Base-by-base conservation (phyloP, 108 stramenopile genomes). In the Stephanodiscus triporus region DNA sequence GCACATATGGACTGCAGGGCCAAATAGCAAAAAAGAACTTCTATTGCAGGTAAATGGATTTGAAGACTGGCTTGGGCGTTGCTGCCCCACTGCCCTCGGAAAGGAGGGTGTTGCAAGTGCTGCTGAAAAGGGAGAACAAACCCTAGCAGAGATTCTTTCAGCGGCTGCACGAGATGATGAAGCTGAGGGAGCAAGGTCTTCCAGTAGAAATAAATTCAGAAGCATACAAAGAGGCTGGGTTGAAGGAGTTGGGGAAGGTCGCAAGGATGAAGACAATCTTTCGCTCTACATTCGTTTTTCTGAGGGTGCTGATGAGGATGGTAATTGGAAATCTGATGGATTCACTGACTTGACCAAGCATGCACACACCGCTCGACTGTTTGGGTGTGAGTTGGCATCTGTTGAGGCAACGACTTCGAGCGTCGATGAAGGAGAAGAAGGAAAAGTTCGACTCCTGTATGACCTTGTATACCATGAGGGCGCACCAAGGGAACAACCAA, bases 361-460 rank as follows among this genome's bases (percentile, higher is more conserved):
- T 65, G 82, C 87, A 47, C 81, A 89, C 65, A 85, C 66, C 30
- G 81, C 85, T 42, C 57, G 24, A 9, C 71, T 90, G 23, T 81
- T 86, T 66, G 81, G 85, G 48, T 78, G 86, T n/a, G 77, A 82
- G 34, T 45, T 80, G 9, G 73, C 80, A 64, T 50, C 77, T 14
- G 66, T 85, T 51, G 80, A 86, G 65, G 78, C 80, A 3, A 85
- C 87, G 23, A 88, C 88, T 26, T 95, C 95, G 11, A 91, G 86
- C 62, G 92, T 89, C 11, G 95, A 95, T 54, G 95, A 95, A 79
- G 95, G 95, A 54, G 95, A 93, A 55, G 61, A 78, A 53, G 92
- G 92, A 3, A 95, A 93, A 57, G 92, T 95, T n/a, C 86, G 84
- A 45, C 72, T 87, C 16, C 76, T 95, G 5, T 89, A 88, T 63